Evolutionary conservation across 345 rosid species (phyloP).

Genomic region (Citrus hindsii): DNA sequence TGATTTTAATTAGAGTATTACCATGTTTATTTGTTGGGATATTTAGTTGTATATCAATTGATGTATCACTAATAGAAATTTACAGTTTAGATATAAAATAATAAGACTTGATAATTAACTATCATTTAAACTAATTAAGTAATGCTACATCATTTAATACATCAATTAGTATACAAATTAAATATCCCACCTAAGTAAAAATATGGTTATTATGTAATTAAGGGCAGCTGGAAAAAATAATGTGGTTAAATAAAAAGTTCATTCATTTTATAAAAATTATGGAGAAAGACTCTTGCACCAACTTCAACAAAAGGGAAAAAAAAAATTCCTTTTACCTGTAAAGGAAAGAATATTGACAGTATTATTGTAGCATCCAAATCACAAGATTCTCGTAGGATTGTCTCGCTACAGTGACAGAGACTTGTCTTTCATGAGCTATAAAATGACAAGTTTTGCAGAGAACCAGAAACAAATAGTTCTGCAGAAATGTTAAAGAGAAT

Average conservation of each 20-base stretch:
- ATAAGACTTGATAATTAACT: no score
- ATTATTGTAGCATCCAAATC: conserved; percentile 17
- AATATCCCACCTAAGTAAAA: background rate
- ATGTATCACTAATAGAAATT: no score
- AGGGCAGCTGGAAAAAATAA: background rate
- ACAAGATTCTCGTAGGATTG: conserved; percentile 29
- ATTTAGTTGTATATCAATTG: no score
- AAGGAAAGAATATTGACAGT: conserved; percentile 4
- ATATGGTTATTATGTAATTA: no score
- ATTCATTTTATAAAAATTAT: conserved; percentile 1
- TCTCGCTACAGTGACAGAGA: conserved; percentile 21
- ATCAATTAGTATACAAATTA: no score
- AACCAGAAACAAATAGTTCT: conserved; percentile 17
- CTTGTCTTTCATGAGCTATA: conserved; percentile 18
- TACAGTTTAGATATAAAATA: no score
- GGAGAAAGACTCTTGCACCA: conserved; percentile 14
- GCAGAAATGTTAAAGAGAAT: background rate
- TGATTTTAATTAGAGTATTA: no score
- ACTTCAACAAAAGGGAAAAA: background rate
- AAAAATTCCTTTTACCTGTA: conserved; percentile 4
- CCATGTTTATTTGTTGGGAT: no score
- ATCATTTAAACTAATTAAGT: no score
- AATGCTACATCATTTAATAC: no score
- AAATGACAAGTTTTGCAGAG: conserved; percentile 12
- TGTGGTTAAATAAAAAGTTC: background rate